Evolutionary conservation across 306 rosid species (phyloP), one percentile per base, ranked within the genome.

Genomic region (Medicago truncatula): DNA sequence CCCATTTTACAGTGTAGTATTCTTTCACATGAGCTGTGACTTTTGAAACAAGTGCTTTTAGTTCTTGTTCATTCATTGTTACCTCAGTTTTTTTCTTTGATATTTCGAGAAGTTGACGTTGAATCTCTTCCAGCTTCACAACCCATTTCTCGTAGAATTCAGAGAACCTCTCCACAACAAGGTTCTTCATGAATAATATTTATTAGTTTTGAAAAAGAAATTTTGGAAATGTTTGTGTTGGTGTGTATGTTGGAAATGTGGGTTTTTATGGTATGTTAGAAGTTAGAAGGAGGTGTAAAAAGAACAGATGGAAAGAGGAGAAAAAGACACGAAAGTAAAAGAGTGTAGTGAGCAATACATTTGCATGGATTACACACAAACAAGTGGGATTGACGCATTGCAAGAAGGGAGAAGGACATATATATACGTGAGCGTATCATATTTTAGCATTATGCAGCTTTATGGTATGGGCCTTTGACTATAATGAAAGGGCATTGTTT

Each of bases 1-100:
- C 86, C 96, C 96, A 93, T 76, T 90, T 93, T 3, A 88, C 79
- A 1, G 86, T 83, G 76, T 87, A 92, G 67, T 84, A 93, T 4
- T 85, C 86, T 67, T 93, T 89, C 31, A 83, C 40, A n/a, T 90
- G 92, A 8, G 80, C 6, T 0, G 90, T 92, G 49, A 86, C 87
- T 15, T 9, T 86, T 0, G 92, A 78, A 12, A 88, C 83, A 20
- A 90, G 9, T 3, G 46, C 60, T 63, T 65, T 71, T 0, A 83
- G 6, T 62, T 90, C 83, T 16, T 70, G 49, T 2, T 87, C 86
- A 3, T 7, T 75, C 7, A 9, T 59, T 0, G 7, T n/a, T 9
- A 9, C 16, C 13, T 28, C 7, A 0, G 3, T 14, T 10, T 18
- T 46, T 46, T 3, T 46, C 52, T 46, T 68, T 15, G 81, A 73